Percentiles rank a stretch among this genome's conserved stretches.
These are phyloP conservation scores for Neckera pumila DNA, from an alignment of 225 moss, liverwort and hornwort genomes.

Conservation along the genomic window DNA sequence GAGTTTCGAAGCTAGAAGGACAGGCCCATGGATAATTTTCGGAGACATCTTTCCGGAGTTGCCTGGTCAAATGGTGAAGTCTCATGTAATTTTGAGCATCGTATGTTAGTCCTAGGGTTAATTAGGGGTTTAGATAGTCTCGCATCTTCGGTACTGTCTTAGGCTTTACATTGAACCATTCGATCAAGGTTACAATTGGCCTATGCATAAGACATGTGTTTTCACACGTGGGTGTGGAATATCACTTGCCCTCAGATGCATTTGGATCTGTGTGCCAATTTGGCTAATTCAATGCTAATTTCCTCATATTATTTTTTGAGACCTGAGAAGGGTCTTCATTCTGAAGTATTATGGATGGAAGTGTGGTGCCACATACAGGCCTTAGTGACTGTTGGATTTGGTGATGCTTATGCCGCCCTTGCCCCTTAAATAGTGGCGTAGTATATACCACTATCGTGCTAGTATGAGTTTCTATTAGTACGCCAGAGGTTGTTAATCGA, in stretches of 20 bases:
- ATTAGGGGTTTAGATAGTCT: neutral
- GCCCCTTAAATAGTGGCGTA: neutral
- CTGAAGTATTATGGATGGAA: neutral
- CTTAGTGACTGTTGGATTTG: conserved; percentile 19
- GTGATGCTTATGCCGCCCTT: conserved; percentile 25
- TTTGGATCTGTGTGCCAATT: neutral
- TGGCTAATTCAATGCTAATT: neutral
- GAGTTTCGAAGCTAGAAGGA: neutral
- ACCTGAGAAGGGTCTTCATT: neutral
- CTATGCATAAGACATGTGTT: neutral
- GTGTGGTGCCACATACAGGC: neutral
- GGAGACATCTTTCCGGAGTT: neutral
- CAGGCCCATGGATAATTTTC: neutral
- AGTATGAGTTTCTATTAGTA: neutral
- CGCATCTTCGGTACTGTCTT: neutral
- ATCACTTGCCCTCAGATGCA: neutral
- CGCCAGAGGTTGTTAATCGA: neutral
- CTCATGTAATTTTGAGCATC: neutral
- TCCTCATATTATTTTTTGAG: neutral
- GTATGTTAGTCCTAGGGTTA: neutral
- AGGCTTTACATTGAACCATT: neutral
- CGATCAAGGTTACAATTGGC: neutral
- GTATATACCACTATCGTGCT: neutral
- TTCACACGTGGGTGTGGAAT: neutral
- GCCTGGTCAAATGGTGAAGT: neutral